phyloP scores from a whole-genome alignment of 2,329 filamentous ascomycete genomes.

The Aureobasidium subglaciale region DNA sequence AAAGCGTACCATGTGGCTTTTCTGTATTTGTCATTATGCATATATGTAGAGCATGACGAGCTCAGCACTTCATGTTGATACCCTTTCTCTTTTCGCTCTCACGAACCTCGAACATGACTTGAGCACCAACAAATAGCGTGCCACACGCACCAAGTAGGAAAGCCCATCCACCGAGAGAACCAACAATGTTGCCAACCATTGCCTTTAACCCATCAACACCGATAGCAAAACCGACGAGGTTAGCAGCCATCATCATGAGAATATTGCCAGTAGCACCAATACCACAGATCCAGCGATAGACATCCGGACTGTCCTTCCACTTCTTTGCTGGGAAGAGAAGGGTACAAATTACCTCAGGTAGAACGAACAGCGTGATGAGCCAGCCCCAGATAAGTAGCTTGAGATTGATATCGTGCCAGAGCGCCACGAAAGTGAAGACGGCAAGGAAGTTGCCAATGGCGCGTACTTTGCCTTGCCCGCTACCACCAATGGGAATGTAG shows the following conservation, averaged over 20 bases:
- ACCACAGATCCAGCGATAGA: constrained; percentile 74
- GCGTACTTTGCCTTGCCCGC: constrained; percentile 51
- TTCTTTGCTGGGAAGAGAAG: constrained; percentile 65
- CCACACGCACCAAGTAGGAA: constrained; percentile 67
- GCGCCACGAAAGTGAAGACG: constrained; percentile 92
- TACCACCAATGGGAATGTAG: constrained; percentile 83
- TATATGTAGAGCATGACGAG: background rate
- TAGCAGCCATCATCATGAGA: constrained; percentile 92
- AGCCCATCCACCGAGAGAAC: constrained; percentile 63
- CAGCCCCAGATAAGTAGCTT: constrained; percentile 91
- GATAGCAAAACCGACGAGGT: constrained; percentile 89
- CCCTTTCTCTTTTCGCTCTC: constrained; percentile 78
- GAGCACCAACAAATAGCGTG: constrained; percentile 75
- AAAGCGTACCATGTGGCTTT: too few species aligned
- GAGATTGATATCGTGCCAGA: constrained; percentile 97
- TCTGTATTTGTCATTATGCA: background rate
- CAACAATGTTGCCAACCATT: constrained; percentile 67
- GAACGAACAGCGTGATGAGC: constrained; percentile 88
- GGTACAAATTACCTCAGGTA: constrained; percentile 72
- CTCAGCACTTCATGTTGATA: constrained; percentile 71
- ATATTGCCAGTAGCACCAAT: constrained; percentile 76
- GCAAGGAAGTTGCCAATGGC: constrained; percentile 69
- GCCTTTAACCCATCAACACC: constrained; percentile 80
- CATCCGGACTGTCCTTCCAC: constrained; percentile 62
- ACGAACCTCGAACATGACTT: constrained; percentile 94